Evolutionary conservation across 2,329 filamentous ascomycete genomes (phyloP), one percentile per base, ranked within the genome.

Genomic region (Pyricularia sp.): DNA sequence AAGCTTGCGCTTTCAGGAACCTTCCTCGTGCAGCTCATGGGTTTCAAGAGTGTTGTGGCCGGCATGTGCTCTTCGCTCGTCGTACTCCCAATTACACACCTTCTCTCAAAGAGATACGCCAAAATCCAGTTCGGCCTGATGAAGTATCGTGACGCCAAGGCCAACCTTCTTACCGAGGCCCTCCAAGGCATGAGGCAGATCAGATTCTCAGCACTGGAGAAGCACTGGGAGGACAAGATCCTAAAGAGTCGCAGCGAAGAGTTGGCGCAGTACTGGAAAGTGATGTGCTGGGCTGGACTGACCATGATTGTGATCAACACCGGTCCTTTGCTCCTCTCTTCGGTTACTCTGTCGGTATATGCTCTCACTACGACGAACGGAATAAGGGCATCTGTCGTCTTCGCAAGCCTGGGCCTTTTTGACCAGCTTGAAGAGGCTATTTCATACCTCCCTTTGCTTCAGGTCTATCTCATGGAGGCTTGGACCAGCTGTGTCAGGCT

Each of bases 121-220:
- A 68, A 70, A 3, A 74, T 78, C 58, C 75, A 78, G 69, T 76
- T 77, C 58, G 74, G 76, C 42, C 73, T 79, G 26, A 79, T 79
- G 77, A 76, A 74, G 64, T 76, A 75, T 67, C 75, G 77, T 3
- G 78, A 79, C 67, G 75, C 71, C 65, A 79, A 79, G 69, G 74
- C 77, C 1, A 74, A 78, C 66, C 70, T 79, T 7, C 70, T 79
- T 67, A 77, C 76, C 2, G 78, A 79, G 68, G 77, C 77, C 0
- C 71, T 79, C 23, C 76, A 78, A 42, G 78, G 78, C 28, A 79
- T 79, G 75, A 76, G 77, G 12, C 78, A 79, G 71, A 79, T 79
- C 75, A 76, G 77, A 67, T 79, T 77, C 70, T 78, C 78, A 3
- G 78, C 77, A 10, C 73, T 79, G 12, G 78, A 79, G 68, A 71